Evolutionary conservation across 2,329 filamentous ascomycete species (phyloP).

Genomic region (Phoma herbarum): DNA sequence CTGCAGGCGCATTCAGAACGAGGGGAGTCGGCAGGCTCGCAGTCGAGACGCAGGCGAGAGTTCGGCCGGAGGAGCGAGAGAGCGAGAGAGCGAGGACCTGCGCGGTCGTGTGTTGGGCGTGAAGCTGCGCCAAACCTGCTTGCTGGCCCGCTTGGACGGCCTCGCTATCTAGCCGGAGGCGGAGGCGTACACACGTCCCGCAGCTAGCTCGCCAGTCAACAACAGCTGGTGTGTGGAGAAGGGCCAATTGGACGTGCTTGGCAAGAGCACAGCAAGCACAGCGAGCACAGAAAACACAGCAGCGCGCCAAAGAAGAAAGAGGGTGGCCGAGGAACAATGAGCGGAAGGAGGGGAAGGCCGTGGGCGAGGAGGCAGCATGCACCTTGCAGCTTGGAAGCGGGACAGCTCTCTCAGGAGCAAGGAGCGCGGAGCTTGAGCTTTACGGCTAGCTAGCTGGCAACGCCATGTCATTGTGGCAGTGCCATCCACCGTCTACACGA

Average conservation of each 20-base stretch:
- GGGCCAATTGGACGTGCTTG: constrained; percentile 1
- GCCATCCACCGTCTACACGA: neutral
- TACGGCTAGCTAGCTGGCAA: constrained; percentile 1
- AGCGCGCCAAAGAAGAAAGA: constrained; percentile 15
- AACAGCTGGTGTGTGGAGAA: neutral
- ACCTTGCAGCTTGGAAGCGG: neutral
- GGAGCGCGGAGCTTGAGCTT: constrained; percentile 1
- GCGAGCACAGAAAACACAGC: constrained; percentile 5
- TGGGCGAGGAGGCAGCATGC: constrained; percentile 1
- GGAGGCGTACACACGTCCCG: constrained; percentile 16
- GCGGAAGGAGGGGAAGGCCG: neutral
- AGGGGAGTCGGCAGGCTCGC: neutral
- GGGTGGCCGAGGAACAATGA: constrained; percentile 8
- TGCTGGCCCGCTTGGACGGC: constrained; percentile 20
- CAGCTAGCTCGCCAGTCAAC: constrained; percentile 12
- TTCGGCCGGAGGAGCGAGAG: neutral
- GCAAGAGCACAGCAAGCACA: constrained; percentile 1
- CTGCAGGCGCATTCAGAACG: constrained; percentile 19
- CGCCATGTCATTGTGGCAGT: constrained; percentile 15
- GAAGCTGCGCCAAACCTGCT: constrained; percentile 32
- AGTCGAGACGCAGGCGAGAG: constrained; percentile 4
- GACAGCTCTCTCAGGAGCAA: constrained; percentile 16
- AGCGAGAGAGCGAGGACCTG: neutral
- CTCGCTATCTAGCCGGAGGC: constrained; percentile 10
- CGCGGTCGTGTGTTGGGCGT: constrained; percentile 2